Evolutionary conservation across 2,329 filamentous ascomycete species (phyloP), one percentile per base, ranked within the genome.

Genomic region (Talaromyces amestolkiae): DNA sequence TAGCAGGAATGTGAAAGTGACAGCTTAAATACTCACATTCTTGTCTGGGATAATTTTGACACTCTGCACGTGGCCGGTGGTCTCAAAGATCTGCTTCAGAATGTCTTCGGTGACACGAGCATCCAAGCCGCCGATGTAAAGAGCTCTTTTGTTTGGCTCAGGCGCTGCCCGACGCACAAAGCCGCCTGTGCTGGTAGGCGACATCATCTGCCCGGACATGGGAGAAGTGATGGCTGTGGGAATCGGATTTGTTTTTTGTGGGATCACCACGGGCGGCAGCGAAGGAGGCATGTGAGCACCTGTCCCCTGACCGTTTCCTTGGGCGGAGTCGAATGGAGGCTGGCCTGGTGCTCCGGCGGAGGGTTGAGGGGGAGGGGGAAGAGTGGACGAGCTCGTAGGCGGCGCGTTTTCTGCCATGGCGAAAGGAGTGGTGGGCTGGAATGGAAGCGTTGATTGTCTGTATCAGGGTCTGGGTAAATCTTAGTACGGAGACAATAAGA

Each of bases 11-110:
- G 53, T 35, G 19, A 9, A 51, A 17, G 47, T 8, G 11, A 35
- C 4, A 35, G 24, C 53, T 31, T 24, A 22, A 31, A 43, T 68
- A 88, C 92, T 86, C 83, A 97, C 93, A 81, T 97, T 99, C 86
- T 99, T 99, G 85, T 99, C 95, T 61, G 95, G 95, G 78, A 99
- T 99, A 76, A 99, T 97, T 85, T 99, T 99, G 77, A 99, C 95
- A 76, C 92, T 97, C 81, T 97, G 91, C 70, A 99, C 95, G 81
- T 99, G 95, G 65, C 95, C 95, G 66, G 93, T 97, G 7, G 95
- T 99, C 84, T 99, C 95, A 75, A 99, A 99, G 73, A 98, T 98
- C 80, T 98, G 94, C 75, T 93, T 92, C 78, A 98, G 81, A 65
- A 98, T 92, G 76, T 98, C 94, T 80, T 98, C 94, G 37, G 94